phyloP scores from a whole-genome alignment of 2,329 filamentous ascomycete genomes.

The Hypomyces perniciosus region DNA sequence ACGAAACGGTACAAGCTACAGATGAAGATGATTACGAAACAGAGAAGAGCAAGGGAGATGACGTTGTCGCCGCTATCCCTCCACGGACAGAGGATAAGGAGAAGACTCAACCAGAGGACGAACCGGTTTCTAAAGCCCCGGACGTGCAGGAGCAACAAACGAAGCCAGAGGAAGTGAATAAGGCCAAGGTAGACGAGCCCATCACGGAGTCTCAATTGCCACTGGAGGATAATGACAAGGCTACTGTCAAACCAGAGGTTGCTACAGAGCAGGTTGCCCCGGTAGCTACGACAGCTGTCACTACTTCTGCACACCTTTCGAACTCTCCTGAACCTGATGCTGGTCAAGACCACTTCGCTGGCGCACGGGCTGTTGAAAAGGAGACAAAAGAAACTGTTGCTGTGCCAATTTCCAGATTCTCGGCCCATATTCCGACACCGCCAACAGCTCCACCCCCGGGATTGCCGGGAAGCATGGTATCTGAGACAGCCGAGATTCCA shows the following conservation, averaged over 20 bases:
- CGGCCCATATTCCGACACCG: constrained; percentile 16
- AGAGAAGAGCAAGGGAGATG: constrained; percentile 7
- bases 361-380: neutral
- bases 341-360: constrained; percentile 5
- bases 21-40: constrained; percentile 16
- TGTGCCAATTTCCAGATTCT: constrained; percentile 17
- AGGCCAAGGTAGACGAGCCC: neutral
- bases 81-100: neutral
- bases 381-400: constrained; percentile 11
- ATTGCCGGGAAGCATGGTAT: constrained; percentile 10
- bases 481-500: constrained; percentile 17
- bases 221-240: neutral
- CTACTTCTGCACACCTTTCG: neutral
- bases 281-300: neutral
- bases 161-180: neutral
- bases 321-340: neutral
- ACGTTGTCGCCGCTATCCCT: neutral
- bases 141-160: neutral
- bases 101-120: neutral
- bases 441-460: constrained; percentile 8
- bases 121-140: neutral
- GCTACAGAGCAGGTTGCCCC: neutral
- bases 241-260: neutral
- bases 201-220: neutral
- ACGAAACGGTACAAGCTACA: constrained; percentile 48